Evolutionary conservation across 345 rosid species (phyloP).

Genomic region (Cardiospermum halicacabum): DNA sequence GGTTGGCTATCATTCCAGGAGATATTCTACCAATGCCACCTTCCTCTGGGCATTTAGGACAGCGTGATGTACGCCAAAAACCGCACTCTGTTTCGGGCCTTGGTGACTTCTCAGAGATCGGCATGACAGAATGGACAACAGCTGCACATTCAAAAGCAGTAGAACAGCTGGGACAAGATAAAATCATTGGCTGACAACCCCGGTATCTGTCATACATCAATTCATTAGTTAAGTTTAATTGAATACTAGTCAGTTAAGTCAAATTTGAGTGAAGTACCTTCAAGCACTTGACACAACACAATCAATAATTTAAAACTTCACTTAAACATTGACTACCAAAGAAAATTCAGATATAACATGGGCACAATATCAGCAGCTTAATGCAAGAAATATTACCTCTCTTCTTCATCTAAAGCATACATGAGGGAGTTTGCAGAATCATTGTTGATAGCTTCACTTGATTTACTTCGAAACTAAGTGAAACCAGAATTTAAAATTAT

Average conservation of each 20-base stretch:
- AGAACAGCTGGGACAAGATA: slow-evolving; percentile 89
- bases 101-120: slow-evolving; percentile 29
- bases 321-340: not conserved
- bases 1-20: slow-evolving; percentile 80
- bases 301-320: not conserved
- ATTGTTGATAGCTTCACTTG: slow-evolving; percentile 37
- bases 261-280: not conserved
- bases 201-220: slow-evolving; percentile 47
- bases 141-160: slow-evolving; percentile 66
- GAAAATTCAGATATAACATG: not conserved
- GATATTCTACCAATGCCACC: slow-evolving; percentile 59
- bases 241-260: no score
- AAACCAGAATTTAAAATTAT: slow-evolving; percentile 12
- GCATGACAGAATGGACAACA: slow-evolving; percentile 46
- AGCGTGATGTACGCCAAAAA: slow-evolving; percentile 70
- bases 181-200: slow-evolving; percentile 67
- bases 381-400: slow-evolving; percentile 48
- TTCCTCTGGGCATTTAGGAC: slow-evolving; percentile 77
- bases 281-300: not conserved
- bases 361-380: slow-evolving; percentile 5
- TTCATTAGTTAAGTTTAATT: not conserved
- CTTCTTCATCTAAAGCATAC: slow-evolving; percentile 65
- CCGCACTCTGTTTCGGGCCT: slow-evolving; percentile 33
- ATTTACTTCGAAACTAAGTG: slow-evolving; percentile 65
- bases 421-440: slow-evolving; percentile 53